Percentiles rank a stretch among this genome's conserved stretches.
Conservation (phyloP, 1,284 basidiomycete species). For the Lentinus polychrous region DNA sequence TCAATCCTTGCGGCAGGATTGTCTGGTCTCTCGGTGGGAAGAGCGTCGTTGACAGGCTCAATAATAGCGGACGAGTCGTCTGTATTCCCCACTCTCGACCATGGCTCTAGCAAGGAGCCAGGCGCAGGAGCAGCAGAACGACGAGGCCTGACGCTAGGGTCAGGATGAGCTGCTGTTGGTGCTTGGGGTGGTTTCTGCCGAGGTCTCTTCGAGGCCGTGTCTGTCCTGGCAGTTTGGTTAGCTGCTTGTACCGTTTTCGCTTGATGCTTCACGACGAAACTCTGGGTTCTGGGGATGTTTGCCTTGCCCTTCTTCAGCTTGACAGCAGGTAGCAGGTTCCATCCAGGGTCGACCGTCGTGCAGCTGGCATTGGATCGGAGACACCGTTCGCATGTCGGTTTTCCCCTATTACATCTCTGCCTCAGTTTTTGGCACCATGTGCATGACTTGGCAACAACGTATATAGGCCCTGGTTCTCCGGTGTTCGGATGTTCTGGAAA, state of each 20-base stretch:
- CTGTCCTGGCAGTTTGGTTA: not conserved
- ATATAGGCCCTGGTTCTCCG: slow-evolving; percentile 8
- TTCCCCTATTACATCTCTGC: slow-evolving; percentile 12
- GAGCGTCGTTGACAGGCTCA: too few relatives aligned
- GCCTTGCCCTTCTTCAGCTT: slow-evolving; percentile 10
- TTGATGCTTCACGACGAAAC: not conserved
- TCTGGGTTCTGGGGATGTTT: not conserved
- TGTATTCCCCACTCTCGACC: too few relatives aligned
- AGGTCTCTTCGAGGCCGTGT: too few relatives aligned
- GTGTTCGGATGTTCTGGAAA: slow-evolving; percentile 12
- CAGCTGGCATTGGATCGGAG: slow-evolving; percentile 1
- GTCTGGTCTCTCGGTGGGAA: too few relatives aligned
- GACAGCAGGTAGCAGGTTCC: slow-evolving; percentile 7
- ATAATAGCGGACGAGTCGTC: too few relatives aligned
- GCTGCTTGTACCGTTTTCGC: not conserved
- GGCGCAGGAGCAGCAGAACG: not conserved
- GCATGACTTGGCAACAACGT: slow-evolving; percentile 12
- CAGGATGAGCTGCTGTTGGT: not conserved
- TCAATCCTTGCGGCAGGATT: too few relatives aligned
- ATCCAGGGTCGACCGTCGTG: slow-evolving; percentile 5
- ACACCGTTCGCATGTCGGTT: slow-evolving; percentile 12
- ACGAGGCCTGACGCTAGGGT: not conserved
- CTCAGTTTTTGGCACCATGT: slow-evolving; percentile 10
- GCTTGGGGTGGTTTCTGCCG: not conserved
- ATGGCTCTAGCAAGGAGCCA: not conserved